These are phyloP conservation scores for Phlebiopsis gigantea DNA, from an alignment of 768 basidiomycete genomes.

Conservation along the genomic window DNA sequence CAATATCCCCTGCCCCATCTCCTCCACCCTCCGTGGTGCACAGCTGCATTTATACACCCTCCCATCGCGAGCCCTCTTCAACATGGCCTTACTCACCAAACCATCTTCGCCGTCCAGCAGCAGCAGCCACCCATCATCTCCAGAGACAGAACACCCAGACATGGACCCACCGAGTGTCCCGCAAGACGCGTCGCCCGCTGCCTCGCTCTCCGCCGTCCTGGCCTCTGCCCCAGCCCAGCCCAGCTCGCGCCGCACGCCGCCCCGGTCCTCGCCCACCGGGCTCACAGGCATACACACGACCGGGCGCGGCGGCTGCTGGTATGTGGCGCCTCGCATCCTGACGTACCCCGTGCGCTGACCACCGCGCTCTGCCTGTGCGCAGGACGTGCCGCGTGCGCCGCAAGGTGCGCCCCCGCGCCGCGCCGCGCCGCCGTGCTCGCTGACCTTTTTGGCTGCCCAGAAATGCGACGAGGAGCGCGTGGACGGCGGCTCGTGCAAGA, in stretches of 20 bases:
- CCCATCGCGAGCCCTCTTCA: not conserved
- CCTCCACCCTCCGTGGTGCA: conserved; percentile 16
- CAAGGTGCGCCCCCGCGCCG: conserved; percentile 48
- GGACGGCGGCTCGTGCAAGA: conserved; percentile 71
- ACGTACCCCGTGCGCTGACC: not conserved
- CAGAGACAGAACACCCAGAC: conserved; percentile 9
- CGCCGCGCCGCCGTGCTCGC: conserved; percentile 8
- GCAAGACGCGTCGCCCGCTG: conserved; percentile 5
- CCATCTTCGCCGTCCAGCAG: conserved; percentile 5
- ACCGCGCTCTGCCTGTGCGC: conserved; percentile 1
- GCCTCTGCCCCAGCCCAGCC: conserved; percentile 15
- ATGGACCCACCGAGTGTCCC: conserved; percentile 5
- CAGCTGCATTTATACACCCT: conserved; percentile 11
- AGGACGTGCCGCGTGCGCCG: conserved; percentile 84
- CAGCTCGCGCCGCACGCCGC: conserved; percentile 35
- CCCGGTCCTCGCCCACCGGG: conserved; percentile 32
- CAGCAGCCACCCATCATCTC: conserved; percentile 7
- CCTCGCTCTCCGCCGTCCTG: conserved; percentile 10
- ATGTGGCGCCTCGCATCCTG: conserved; percentile 23
- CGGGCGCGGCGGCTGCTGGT: conserved; percentile 80
- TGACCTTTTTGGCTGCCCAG: conserved; percentile 32
- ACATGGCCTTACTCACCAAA: conserved; percentile 12
- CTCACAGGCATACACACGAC: conserved; percentile 26
- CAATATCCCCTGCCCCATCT: conserved; percentile 16
- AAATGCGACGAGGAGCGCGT: conserved; percentile 86